These are phyloP conservation scores for Neurospora tetraspora DNA, from an alignment of 495 filamentous ascomycete species.

Conservation along the genomic window DNA sequence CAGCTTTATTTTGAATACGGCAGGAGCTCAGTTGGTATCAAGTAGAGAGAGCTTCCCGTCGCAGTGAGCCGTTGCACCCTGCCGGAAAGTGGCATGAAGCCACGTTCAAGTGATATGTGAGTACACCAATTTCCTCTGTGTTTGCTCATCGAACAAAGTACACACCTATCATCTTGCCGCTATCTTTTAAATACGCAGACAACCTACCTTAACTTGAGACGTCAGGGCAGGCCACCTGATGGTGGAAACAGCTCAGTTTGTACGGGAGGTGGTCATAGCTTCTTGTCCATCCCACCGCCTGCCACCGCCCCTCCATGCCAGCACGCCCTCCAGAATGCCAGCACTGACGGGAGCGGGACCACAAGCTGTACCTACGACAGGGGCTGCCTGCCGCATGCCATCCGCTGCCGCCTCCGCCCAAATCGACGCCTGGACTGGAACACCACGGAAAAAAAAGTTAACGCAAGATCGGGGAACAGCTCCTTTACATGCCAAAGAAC, in stretches of 20 bases:
- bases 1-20: not conserved
- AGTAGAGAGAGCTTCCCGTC: not conserved
- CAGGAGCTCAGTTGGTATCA: not conserved
- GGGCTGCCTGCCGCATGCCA: not conserved
- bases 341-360: not conserved
- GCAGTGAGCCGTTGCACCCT: not conserved
- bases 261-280: constrained; percentile 15
- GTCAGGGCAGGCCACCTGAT: not conserved
- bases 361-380: not conserved
- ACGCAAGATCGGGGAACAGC: constrained; percentile 11
- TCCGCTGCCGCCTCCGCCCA: constrained; percentile 19
- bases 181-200: not conserved
- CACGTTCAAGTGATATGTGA: not conserved
- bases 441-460: constrained; percentile 28
- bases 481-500: constrained; percentile 4
- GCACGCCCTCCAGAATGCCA: not conserved
- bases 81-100: not conserved
- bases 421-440: constrained; percentile 15
- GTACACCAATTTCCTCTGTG: not conserved
- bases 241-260: not conserved
- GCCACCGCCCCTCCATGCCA: not conserved
- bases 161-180: not conserved
- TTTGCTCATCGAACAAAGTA: not conserved
- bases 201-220: not conserved
- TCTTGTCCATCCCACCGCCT: not conserved